Evolutionary conservation across 2,329 filamentous ascomycete genomes (phyloP).

Genomic region (Botrytis tulipae): DNA sequence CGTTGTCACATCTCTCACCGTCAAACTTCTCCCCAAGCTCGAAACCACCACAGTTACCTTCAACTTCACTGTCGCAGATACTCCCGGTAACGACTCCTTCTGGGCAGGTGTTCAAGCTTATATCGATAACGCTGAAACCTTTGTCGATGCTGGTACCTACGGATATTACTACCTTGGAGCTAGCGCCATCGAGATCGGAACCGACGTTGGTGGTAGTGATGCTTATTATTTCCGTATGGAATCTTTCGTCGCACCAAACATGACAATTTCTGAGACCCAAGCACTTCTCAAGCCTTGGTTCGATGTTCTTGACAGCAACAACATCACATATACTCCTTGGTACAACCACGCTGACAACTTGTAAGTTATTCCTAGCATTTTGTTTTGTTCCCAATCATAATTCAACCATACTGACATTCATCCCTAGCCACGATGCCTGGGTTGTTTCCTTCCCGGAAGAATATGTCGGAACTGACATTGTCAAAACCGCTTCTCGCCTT

Average conservation of each 20-base stretch:
- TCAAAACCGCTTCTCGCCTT: conserved; percentile 42
- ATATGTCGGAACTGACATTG: conserved; percentile 35
- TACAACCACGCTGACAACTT: conserved; percentile 36
- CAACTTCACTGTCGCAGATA: conserved; percentile 48
- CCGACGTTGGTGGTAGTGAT: conserved; percentile 36
- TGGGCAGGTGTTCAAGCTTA: conserved; percentile 53
- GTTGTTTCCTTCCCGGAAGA: conserved; percentile 44
- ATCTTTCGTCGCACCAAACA: conserved; percentile 38
- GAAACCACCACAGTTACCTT: conserved; percentile 43
- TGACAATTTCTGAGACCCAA: conserved; percentile 31
- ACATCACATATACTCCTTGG: conserved; percentile 27
- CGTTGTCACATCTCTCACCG: conserved; percentile 56
- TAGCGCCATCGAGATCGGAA: conserved; percentile 32
- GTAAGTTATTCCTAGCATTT: not conserved
- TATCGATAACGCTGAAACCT: conserved; percentile 45
- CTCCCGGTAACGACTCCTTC: conserved; percentile 47
- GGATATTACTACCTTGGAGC: conserved; percentile 39
- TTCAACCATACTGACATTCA: conserved; percentile 25
- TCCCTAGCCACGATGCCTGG: conserved; percentile 33
- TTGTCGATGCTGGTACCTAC: conserved; percentile 39
- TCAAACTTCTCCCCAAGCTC: conserved; percentile 48
- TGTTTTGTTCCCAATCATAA: too few relatives aligned
- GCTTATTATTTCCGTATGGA: conserved; percentile 21
- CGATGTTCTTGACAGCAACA: conserved; percentile 37
- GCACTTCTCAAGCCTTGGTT: conserved; percentile 42